A percentile compares a stretch with the other conserved stretches of the same genome.
These are phyloP conservation scores for Oryza longistaminata DNA, from an alignment of 176 grass and related monocot species.

Conservation along the genomic window DNA sequence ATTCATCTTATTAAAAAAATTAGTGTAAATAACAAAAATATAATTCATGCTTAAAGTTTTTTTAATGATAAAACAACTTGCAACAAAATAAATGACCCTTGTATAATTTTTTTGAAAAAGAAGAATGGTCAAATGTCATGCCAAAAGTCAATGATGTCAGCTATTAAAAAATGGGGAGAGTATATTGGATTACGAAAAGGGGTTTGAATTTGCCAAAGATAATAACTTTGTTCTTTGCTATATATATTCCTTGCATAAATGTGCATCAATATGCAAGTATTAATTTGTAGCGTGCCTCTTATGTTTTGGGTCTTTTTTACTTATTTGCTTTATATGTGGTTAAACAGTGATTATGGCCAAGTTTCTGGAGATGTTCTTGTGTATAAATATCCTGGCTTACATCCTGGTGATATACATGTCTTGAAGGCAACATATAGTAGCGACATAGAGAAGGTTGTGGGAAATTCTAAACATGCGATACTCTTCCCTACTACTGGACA, in stretches of 20 bases:
- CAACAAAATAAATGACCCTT: too few species aligned
- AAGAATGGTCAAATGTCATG: too few species aligned
- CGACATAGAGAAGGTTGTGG: slow-evolving; percentile 54
- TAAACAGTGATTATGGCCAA: slow-evolving; percentile 59
- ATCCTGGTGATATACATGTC: slow-evolving; percentile 70
- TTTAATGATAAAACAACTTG: too few species aligned
- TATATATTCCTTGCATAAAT: background rate
- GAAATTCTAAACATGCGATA: slow-evolving; percentile 68
- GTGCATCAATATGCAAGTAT: background rate
- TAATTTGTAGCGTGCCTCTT: background rate
- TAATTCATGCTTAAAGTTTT: too few species aligned
- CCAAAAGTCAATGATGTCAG: too few species aligned
- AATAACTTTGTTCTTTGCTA: background rate
- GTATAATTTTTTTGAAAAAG: too few species aligned
- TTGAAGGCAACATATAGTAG: slow-evolving; percentile 48
- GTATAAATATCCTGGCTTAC: slow-evolving; percentile 73
- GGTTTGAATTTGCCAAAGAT: background rate
- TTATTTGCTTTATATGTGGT: slow-evolving; percentile 31
- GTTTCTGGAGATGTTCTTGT: slow-evolving; percentile 70
- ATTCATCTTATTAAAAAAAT: too few species aligned
- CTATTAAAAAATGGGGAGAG: too few species aligned
- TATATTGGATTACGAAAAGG: background rate
- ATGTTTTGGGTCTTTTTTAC: background rate
- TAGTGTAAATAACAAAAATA: too few species aligned
- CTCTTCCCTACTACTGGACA: slow-evolving; percentile 54